phyloP scores from a whole-genome alignment of 768 basidiomycete species.

The Pleurotus giganteus region DNA sequence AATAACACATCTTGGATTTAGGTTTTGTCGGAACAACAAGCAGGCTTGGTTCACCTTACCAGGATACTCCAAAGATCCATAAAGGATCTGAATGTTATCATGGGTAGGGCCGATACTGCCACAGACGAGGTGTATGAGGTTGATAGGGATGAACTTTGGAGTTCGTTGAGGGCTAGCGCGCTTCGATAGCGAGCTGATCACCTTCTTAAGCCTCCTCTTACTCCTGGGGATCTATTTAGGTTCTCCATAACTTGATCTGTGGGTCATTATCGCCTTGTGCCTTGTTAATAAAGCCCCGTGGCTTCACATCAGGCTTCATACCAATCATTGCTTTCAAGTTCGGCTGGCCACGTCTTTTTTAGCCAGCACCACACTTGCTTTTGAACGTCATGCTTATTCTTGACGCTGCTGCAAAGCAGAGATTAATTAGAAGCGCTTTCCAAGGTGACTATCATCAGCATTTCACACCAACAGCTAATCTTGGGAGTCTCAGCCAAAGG shows the following conservation, averaged over 20 bases:
- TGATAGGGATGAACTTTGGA: slow-evolving; percentile 29
- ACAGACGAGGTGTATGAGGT: slow-evolving; percentile 15
- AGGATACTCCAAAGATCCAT: slow-evolving; percentile 64
- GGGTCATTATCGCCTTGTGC: too few species aligned
- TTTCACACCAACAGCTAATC: neutral
- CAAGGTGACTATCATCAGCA: neutral
- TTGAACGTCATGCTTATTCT: neutral
- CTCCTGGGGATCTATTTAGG: neutral
- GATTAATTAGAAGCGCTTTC: neutral
- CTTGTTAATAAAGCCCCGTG: too few species aligned
- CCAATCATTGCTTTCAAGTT: too few species aligned
- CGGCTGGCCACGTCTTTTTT: too few species aligned
- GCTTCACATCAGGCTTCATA: too few species aligned
- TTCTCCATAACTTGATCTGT: too few species aligned
- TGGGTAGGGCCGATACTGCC: slow-evolving; percentile 40
- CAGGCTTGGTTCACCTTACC: slow-evolving; percentile 77
- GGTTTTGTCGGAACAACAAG: slow-evolving; percentile 78
- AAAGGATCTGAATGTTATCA: slow-evolving; percentile 65
- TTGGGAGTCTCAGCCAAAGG: neutral
- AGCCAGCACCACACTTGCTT: neutral
- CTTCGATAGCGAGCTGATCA: slow-evolving; percentile 25
- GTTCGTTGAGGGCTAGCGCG: slow-evolving; percentile 34
- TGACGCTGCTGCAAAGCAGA: neutral
- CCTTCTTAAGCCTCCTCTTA: neutral
- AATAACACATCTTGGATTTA: slow-evolving; percentile 26